A percentile compares a stretch with the other conserved stretches of the same genome.
phyloP scores from a whole-genome alignment of 2,329 filamentous ascomycete genomes.

The Alternaria conjuncta region DNA sequence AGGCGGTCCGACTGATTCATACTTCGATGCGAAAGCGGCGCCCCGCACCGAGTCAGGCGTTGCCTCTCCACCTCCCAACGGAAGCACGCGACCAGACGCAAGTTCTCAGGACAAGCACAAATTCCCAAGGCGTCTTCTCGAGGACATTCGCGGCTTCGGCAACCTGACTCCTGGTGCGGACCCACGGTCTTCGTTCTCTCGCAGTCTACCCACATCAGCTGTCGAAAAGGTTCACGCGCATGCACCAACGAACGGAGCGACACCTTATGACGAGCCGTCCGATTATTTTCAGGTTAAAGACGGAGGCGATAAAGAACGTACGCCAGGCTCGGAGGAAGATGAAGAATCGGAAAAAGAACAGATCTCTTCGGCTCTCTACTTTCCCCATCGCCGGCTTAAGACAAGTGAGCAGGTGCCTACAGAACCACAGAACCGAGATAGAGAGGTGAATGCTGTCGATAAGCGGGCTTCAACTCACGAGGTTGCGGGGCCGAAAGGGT shows the following conservation, averaged over 20 bases:
- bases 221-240: constrained; percentile 42
- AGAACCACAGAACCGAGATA: constrained; percentile 31
- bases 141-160: constrained; percentile 64
- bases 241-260: constrained; percentile 20
- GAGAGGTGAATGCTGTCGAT: constrained; percentile 33
- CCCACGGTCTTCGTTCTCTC: constrained; percentile 58
- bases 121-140: constrained; percentile 59
- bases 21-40: constrained; percentile 34
- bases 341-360: constrained; percentile 78
- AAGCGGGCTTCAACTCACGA: constrained; percentile 35
- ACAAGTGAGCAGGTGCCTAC: constrained; percentile 45
- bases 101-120: constrained; percentile 16
- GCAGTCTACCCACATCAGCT: constrained; percentile 53
- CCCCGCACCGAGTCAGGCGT: constrained; percentile 12
- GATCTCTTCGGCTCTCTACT: constrained; percentile 84
- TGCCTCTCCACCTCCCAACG: constrained; percentile 1
- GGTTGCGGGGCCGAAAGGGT: constrained; percentile 37
- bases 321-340: constrained; percentile 53
- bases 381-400: constrained; percentile 71
- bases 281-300: constrained; percentile 40
- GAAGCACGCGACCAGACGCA: not conserved
- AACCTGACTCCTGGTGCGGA: constrained; percentile 57
- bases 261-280: constrained; percentile 24
- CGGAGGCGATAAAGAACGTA: constrained; percentile 28
- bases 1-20: constrained; percentile 27